Evolutionary conservation across 1,284 basidiomycete genomes (phyloP).

Genomic region (Trametes pubescens): DNA sequence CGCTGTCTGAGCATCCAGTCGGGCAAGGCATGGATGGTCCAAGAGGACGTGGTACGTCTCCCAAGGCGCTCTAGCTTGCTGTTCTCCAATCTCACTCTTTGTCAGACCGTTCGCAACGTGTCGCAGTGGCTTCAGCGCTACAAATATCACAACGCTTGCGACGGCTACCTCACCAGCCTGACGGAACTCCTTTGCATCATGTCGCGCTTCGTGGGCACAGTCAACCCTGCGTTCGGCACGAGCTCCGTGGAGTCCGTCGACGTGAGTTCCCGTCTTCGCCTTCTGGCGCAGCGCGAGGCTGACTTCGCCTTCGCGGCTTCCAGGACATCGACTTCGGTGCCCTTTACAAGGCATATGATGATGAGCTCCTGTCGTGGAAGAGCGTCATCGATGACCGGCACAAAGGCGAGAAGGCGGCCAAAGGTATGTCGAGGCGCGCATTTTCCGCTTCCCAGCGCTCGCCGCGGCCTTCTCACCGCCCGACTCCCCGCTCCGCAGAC

Average conservation of each 20-base stretch:
- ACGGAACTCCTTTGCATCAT: constrained; percentile 45
- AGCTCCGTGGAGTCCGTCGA: constrained; percentile 30
- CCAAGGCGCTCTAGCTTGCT: neutral
- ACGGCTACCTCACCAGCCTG: constrained; percentile 41
- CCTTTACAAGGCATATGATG: constrained; percentile 38
- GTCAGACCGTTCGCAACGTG: constrained; percentile 39
- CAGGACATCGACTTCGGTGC: constrained; percentile 38
- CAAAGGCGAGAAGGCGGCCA: constrained; percentile 32
- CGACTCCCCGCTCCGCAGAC: constrained; percentile 26
- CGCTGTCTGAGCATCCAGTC: constrained; percentile 53
- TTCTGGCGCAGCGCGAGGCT: constrained; percentile 19
- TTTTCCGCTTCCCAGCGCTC: neutral
- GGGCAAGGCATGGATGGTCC: constrained; percentile 54
- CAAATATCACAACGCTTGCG: constrained; percentile 41
- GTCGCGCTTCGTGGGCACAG: constrained; percentile 40
- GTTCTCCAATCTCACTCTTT: neutral
- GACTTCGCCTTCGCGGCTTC: constrained; percentile 22
- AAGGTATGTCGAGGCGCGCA: constrained; percentile 14
- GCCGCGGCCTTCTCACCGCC: constrained; percentile 6
- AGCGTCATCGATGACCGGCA: constrained; percentile 31
- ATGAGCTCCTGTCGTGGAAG: constrained; percentile 40
- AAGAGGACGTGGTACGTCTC: constrained; percentile 48
- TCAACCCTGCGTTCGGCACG: constrained; percentile 31
- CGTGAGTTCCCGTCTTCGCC: constrained; percentile 20
- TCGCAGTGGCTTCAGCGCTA: constrained; percentile 35